Evolutionary conservation across 2,329 filamentous ascomycete genomes (phyloP).

Genomic region (Fusarium floridanum): DNA sequence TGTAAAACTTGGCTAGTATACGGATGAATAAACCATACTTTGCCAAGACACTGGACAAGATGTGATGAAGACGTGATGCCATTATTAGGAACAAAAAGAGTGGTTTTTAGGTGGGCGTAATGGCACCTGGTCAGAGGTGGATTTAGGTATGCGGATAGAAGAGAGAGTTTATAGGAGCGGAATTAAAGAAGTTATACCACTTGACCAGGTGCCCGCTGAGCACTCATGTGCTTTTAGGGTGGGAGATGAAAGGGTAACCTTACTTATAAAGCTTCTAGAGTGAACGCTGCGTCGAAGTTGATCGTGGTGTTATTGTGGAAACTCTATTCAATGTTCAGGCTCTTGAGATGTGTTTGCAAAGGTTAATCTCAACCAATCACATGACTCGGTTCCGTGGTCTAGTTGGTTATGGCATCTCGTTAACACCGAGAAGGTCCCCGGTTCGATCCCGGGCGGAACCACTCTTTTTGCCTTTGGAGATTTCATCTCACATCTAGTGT

Average conservation of each 20-base stretch:
- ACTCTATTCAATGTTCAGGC: accelerated
- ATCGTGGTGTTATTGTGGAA: no score
- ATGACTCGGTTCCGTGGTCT: constrained; percentile 8
- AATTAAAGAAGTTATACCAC: not conserved
- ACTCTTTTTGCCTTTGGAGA: not conserved
- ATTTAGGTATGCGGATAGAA: not conserved
- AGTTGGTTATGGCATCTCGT: constrained; percentile 15
- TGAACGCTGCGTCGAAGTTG: no score
- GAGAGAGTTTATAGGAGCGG: not conserved
- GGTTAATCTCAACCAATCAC: not conserved
- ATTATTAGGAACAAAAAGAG: not conserved
- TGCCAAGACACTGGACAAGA: not conserved
- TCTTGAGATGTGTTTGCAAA: accelerated
- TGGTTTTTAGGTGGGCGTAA: not conserved
- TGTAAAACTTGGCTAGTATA: not conserved
- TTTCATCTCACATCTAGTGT: not conserved
- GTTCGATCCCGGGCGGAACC: constrained; percentile 13
- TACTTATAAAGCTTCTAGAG: not conserved
- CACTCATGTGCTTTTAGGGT: not conserved
- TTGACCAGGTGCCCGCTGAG: not conserved
- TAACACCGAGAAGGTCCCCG: constrained; percentile 16
- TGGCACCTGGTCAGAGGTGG: not conserved
- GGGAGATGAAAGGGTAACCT: not conserved
- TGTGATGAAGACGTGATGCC: not conserved
- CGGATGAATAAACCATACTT: not conserved